Conservation (phyloP, 306 rosid genomes). For the Begonia fuchsioides region DNA sequence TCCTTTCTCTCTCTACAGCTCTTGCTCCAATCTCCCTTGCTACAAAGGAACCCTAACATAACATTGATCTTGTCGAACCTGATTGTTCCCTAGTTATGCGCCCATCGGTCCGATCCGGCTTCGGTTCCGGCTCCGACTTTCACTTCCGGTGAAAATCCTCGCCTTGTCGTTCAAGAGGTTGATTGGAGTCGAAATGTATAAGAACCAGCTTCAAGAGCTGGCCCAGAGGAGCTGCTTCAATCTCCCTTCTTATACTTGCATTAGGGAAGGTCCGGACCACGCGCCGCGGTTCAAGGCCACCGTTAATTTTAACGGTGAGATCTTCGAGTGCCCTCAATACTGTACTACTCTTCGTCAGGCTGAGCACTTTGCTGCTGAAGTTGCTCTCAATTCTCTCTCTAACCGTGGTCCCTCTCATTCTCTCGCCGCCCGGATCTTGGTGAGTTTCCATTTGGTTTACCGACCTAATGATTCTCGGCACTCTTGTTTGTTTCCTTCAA, state of each 20-base stretch:
- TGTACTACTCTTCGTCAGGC: constrained; percentile 98
- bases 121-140: background rate
- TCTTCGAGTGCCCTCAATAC: constrained; percentile 88
- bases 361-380: constrained; percentile 99
- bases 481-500: too few relatives aligned
- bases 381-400: constrained; percentile 88
- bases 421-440: constrained; percentile 92
- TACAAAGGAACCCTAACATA: background rate
- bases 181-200: constrained; percentile 63
- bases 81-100: background rate
- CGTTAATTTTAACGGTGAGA: constrained; percentile 95
- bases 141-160: background rate
- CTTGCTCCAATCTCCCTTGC: background rate
- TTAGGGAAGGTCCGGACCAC: constrained; percentile 99
- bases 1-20: constrained; percentile 9
- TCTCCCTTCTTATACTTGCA: constrained; percentile 89
- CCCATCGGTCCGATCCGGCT: background rate
- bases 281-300: constrained; percentile 98
- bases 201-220: constrained; percentile 99
- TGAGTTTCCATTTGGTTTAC: constrained; percentile 19
- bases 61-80: background rate
- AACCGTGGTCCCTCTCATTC: constrained; percentile 98
- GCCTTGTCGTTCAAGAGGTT: background rate
- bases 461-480: too few relatives aligned
- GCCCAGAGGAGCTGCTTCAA: constrained; percentile 99